These are phyloP conservation scores for Candida mattraensis DNA, from an alignment of 805 yeast genomes.

Conservation along the genomic window DNA sequence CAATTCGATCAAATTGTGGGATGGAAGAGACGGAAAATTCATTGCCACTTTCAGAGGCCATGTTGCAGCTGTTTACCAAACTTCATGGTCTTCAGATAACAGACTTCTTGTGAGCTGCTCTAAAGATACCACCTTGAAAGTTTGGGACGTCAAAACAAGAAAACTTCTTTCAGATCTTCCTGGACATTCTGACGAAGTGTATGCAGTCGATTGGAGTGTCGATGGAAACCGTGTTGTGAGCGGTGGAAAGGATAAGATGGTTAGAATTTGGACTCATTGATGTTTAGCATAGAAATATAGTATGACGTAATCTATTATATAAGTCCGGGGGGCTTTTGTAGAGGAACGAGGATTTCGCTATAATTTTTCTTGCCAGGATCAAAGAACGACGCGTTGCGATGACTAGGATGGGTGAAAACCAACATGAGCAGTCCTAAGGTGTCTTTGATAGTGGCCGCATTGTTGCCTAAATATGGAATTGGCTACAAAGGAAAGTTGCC, in stretches of 20 bases:
- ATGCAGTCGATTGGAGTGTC: constrained; percentile 96
- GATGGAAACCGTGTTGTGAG: constrained; percentile 95
- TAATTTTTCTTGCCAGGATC: too few species aligned
- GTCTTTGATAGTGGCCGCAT: constrained; percentile 80
- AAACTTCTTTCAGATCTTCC: constrained; percentile 88
- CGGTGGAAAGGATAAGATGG: constrained; percentile 96
- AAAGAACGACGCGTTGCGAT: too few species aligned
- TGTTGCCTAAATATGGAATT: constrained; percentile 78
- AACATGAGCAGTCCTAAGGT: constrained; percentile 37
- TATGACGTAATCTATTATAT: not conserved
- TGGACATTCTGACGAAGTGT: constrained; percentile 94
- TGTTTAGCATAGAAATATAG: constrained; percentile 5
- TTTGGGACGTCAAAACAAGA: constrained; percentile 89
- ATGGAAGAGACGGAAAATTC: constrained; percentile 88
- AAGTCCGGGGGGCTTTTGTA: not conserved
- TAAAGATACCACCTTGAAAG: constrained; percentile 92
- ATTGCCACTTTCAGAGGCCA: constrained; percentile 92
- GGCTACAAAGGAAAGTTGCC: constrained; percentile 83
- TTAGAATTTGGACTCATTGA: constrained; percentile 88
- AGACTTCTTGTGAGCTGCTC: constrained; percentile 89
- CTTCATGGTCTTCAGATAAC: constrained; percentile 97
- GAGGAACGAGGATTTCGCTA: not conserved
- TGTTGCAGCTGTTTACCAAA: constrained; percentile 96
- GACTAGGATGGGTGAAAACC: too few species aligned
- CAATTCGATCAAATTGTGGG: constrained; percentile 95